Conservation (phyloP, 2,329 filamentous ascomycete species). For the Hymenoscyphus fraxineus region DNA sequence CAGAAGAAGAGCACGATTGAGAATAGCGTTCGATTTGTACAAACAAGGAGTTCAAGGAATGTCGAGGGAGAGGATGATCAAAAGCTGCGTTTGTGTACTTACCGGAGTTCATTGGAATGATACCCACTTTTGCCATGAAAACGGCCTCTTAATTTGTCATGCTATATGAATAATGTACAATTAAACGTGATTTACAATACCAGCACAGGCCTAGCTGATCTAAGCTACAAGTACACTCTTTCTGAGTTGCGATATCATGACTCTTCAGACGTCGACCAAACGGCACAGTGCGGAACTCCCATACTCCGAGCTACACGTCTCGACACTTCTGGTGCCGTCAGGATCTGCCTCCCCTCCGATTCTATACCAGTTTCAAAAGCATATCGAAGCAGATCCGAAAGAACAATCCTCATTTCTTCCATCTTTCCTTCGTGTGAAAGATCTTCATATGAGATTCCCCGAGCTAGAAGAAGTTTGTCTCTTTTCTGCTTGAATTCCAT, state of each 20-base stretch:
- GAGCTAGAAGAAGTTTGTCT: conserved; percentile 23
- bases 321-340: conserved; percentile 8
- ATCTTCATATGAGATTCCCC: conserved; percentile 30
- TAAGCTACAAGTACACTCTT: conserved; percentile 9
- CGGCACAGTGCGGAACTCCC: conserved; percentile 24
- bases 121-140: background rate
- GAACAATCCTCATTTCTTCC: conserved; percentile 32
- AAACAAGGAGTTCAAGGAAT: too few species aligned
- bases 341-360: conserved; percentile 9
- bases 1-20: conserved; percentile 75
- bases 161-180: background rate
- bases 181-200: conserved; percentile 1
- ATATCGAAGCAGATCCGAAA: conserved; percentile 31
- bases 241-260: background rate
- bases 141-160: background rate
- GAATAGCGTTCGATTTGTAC: conserved; percentile 3
- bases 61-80: too few species aligned
- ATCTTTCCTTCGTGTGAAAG: conserved; percentile 27
- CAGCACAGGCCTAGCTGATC: background rate
- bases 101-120: conserved; percentile 1
- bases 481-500: conserved; percentile 38
- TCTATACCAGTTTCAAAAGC: conserved; percentile 19
- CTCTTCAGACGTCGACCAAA: conserved; percentile 16
- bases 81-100: background rate
- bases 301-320: conserved; percentile 24